These are phyloP conservation scores for Zasmidium angulare DNA, from an alignment of 2,329 filamentous ascomycete species.

Conservation along the genomic window DNA sequence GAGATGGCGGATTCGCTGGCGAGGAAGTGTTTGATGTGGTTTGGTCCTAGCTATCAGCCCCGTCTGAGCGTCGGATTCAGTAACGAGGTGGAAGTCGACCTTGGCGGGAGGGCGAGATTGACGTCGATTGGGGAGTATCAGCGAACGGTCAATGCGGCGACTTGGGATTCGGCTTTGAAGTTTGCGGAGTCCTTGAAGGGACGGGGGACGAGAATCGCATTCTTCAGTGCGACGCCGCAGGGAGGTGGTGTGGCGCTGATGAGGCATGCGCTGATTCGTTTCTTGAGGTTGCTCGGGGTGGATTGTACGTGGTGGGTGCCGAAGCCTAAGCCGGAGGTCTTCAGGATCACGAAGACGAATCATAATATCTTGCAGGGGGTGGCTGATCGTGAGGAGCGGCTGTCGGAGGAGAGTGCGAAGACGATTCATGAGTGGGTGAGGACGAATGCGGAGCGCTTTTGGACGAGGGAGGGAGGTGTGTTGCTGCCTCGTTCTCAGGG, in stretches of 20 bases:
- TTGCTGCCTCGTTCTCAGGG: constrained; percentile 64
- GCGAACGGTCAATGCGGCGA: constrained; percentile 59
- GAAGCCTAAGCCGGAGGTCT: constrained; percentile 75
- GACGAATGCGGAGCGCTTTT: constrained; percentile 73
- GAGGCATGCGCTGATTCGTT: constrained; percentile 74
- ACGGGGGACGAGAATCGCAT: constrained; percentile 68
- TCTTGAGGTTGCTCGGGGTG: constrained; percentile 65
- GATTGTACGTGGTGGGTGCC: constrained; percentile 77
- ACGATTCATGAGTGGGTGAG: constrained; percentile 70
- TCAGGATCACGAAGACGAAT: constrained; percentile 81
- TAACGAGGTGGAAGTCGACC: constrained; percentile 70
- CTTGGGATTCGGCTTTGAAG: constrained; percentile 65
- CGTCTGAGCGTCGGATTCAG: constrained; percentile 65
- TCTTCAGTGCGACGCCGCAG: constrained; percentile 78
- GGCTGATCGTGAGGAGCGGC: constrained; percentile 62
- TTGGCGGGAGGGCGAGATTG: constrained; percentile 63
- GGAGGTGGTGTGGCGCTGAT: constrained; percentile 82
- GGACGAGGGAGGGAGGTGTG: constrained; percentile 68
- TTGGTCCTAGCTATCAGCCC: constrained; percentile 70
- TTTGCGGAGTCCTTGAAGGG: constrained; percentile 64
- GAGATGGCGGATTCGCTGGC: constrained; percentile 82
- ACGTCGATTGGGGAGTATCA: constrained; percentile 59
- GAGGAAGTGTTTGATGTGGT: constrained; percentile 74
- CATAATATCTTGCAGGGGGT: constrained; percentile 88
- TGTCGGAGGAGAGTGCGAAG: constrained; percentile 61